Percentiles rank a stretch among this genome's conserved stretches.
phyloP scores from a whole-genome alignment of 139 green algal genomes.

The Chlorella ohadii region DNA sequence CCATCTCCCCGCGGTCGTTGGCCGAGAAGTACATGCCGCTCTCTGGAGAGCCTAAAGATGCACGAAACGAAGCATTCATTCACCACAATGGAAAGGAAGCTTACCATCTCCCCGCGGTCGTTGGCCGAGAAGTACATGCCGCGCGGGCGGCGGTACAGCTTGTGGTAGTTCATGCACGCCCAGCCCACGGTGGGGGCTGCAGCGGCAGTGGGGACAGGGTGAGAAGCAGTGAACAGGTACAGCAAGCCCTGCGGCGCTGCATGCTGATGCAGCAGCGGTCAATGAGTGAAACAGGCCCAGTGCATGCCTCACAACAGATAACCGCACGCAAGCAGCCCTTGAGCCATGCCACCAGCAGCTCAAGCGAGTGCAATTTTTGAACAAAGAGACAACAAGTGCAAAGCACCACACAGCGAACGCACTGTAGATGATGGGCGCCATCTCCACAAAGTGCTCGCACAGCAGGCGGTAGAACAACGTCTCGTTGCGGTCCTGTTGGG shows the following conservation, averaged over 20 bases:
- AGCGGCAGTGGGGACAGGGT: background rate
- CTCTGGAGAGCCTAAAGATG: too few relatives aligned
- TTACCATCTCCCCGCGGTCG: slow-evolving; percentile 87
- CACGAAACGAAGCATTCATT: background rate
- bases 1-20: too few relatives aligned
- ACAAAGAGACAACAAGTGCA: too few relatives aligned
- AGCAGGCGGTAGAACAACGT: slow-evolving; percentile 92
- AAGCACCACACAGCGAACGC: background rate
- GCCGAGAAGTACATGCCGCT: too few relatives aligned
- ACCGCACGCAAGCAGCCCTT: too few relatives aligned
- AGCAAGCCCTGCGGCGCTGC: too few relatives aligned
- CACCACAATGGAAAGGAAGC: too few relatives aligned
- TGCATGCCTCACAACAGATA: too few relatives aligned
- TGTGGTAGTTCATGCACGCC: slow-evolving; percentile 73
- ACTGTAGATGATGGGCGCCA: slow-evolving; percentile 78
- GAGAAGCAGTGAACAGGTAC: background rate
- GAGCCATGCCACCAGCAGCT: too few relatives aligned
- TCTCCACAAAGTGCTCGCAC: slow-evolving; percentile 78
- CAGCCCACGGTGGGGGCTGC: slow-evolving; percentile 77
- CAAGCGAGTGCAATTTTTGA: too few relatives aligned
- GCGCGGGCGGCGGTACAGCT: slow-evolving; percentile 76
- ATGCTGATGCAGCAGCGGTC: too few relatives aligned
- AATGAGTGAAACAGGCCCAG: too few relatives aligned
- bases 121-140: slow-evolving; percentile 93
- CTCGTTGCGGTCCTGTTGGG: slow-evolving; percentile 92